These are phyloP conservation scores for Aechmea fasciata DNA, from an alignment of 176 grass and related monocot genomes.

Conservation along the genomic window DNA sequence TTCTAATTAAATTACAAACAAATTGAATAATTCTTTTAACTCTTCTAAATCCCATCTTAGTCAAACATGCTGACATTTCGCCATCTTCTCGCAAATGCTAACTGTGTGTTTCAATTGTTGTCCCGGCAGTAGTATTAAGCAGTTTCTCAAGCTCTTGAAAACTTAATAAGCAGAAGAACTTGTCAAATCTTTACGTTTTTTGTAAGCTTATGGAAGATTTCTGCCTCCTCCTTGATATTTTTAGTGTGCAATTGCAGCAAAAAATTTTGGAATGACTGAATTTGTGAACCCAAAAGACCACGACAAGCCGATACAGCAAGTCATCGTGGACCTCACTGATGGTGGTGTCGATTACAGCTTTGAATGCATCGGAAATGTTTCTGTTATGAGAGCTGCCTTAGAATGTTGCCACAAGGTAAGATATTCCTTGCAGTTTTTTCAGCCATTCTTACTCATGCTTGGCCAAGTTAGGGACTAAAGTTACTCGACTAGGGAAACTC, in stretches of 20 bases:
- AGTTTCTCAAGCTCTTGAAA: background rate
- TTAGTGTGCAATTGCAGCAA: constrained; percentile 38
- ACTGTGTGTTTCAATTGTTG: background rate
- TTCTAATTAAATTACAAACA: too few relatives aligned
- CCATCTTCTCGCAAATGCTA: too few relatives aligned
- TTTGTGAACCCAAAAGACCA: constrained; percentile 97
- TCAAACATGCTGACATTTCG: too few relatives aligned
- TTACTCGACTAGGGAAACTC: background rate
- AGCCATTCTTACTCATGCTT: background rate
- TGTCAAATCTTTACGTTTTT: background rate
- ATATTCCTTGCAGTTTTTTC: background rate
- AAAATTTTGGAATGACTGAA: constrained; percentile 94
- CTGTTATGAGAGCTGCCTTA: constrained; percentile 82
- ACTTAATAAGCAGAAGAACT: background rate
- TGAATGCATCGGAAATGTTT: constrained; percentile 97
- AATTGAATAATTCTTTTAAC: too few relatives aligned
- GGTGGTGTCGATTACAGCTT: constrained; percentile 98
- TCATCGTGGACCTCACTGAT: constrained; percentile 79
- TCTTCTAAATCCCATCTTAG: too few relatives aligned
- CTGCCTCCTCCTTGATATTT: background rate
- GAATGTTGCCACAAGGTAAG: constrained; percentile 98
- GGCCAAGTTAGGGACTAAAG: background rate
- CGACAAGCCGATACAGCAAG: constrained; percentile 92
- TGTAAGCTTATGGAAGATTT: background rate
- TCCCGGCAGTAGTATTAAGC: background rate